Evolutionary conservation across 1,139 yeast species (phyloP).

Genomic region (Kurtzmaniella quercitrusa): DNA sequence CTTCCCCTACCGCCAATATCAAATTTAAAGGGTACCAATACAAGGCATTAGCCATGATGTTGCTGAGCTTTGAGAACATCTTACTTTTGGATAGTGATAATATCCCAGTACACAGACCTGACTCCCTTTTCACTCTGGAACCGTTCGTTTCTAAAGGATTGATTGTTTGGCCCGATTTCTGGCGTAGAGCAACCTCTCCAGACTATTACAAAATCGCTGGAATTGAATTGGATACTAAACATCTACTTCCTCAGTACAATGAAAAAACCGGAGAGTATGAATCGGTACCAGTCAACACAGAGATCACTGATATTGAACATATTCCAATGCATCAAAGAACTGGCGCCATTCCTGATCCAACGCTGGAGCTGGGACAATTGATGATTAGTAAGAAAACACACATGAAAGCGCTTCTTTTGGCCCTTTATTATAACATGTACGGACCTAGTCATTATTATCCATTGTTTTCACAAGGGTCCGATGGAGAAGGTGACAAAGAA

Average conservation of each 20-base stretch:
- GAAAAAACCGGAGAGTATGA: constrained; percentile 23
- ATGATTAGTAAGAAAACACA: constrained; percentile 66
- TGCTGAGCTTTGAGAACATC: constrained; percentile 76
- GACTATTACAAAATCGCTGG: constrained; percentile 38
- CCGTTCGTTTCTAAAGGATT: constrained; percentile 32
- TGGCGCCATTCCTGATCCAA: constrained; percentile 75
- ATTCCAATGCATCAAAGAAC: constrained; percentile 63
- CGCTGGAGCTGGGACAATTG: constrained; percentile 81
- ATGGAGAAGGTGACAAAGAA: constrained; percentile 91
- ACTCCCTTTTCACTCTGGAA: constrained; percentile 26
- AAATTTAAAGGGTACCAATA: constrained; percentile 71
- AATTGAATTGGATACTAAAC: constrained; percentile 18
- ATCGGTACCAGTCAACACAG: constrained; percentile 1
- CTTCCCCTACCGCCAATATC: constrained; percentile 15
- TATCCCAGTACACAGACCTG: constrained; percentile 58
- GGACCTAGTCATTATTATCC: constrained; percentile 82
- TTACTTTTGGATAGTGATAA: constrained; percentile 75
- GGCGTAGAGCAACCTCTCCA: constrained; percentile 45
- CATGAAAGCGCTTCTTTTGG: constrained; percentile 56
- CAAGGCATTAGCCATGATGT: constrained; percentile 69
- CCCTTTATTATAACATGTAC: constrained; percentile 72
- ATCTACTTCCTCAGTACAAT: constrained; percentile 29
- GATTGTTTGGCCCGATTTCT: constrained; percentile 47
- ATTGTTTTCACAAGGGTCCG: constrained; percentile 77
- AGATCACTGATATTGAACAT: constrained; percentile 12